These are phyloP conservation scores for Candida parachauliodes DNA, from an alignment of 805 yeast genomes.

Conservation along the genomic window DNA sequence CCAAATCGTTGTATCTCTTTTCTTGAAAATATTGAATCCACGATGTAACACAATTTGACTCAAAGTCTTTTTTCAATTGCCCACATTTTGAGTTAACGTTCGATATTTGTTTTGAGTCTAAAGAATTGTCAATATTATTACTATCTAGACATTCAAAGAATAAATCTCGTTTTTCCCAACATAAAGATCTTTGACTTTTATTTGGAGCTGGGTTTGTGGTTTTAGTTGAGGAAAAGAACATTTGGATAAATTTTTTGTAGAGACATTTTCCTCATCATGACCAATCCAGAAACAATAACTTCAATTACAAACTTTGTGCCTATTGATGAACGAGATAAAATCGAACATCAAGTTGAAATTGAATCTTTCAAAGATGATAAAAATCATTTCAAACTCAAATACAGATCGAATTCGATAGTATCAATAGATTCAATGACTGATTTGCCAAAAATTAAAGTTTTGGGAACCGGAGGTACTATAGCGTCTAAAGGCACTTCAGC, in stretches of 20 bases:
- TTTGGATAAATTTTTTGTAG: no score
- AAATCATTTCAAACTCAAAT: conserved; percentile 32
- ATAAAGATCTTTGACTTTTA: conserved; percentile 64
- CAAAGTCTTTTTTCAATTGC: conserved; percentile 52
- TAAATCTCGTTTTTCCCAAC: conserved; percentile 88
- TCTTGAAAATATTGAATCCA: conserved; percentile 92
- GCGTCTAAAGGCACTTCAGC: conserved; percentile 39
- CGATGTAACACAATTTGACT: conserved; percentile 73
- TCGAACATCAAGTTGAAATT: conserved; percentile 11
- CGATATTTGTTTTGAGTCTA: conserved; percentile 47
- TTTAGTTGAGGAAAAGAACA: no score
- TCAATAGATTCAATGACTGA: conserved; percentile 13
- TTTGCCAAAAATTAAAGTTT: conserved; percentile 35
- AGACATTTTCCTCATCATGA: conserved; percentile 1
- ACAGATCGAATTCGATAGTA: conserved; percentile 29
- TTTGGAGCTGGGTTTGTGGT: conserved; percentile 58
- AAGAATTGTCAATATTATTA: conserved; percentile 65
- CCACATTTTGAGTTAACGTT: conserved; percentile 58
- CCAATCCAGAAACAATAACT: conserved; percentile 4
- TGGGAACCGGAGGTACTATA: conserved; percentile 47
- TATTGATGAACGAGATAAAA: conserved; percentile 6
- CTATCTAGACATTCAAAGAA: conserved; percentile 73
- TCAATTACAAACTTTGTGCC: conserved; percentile 7
- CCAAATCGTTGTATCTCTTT: conserved; percentile 74
- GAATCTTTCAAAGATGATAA: conserved; percentile 22